Base-by-base conservation (phyloP, 768 basidiomycete species). In the Naganishia vaughanmartiniae region DNA sequence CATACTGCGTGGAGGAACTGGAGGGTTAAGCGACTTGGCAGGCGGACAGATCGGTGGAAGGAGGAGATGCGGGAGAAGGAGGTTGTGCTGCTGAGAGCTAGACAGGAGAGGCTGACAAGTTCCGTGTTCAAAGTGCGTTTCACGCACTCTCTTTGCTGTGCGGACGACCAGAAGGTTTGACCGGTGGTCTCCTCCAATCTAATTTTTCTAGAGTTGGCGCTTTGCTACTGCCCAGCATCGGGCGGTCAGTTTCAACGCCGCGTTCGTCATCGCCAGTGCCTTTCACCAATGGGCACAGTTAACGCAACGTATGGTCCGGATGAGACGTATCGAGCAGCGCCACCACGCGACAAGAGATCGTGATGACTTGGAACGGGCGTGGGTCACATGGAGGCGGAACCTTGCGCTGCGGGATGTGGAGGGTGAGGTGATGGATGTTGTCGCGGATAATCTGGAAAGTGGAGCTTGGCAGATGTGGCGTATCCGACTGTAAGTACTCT, bases 1-100 rank as follows among this genome's bases (percentile, higher is more conserved):
- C 39, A 42, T 14, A 63, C 60, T 12, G 60, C 39, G 5, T 63
- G 60, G 60, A 17, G 24, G 12, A 63, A 63, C 30, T 63, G 60
- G 60, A 63, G 42, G 60, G 42, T 36, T n/a, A 63, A 63, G 60
- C 60, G 60, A 42, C 28, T 63, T 15, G 60, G 60, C 2, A 63
- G 60, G 33, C 46, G 60, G 42, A 63, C 60, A 26, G 60, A 63
- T 45, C 17, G 60, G 60, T 63, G 60, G 60, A 63, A 63, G 30
- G 60, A 63, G 60, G 17, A 17, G n/a, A 63, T 63, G 60, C 36
- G 60, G 26, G 60, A 63, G 33, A 63, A 63, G 39, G 60, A 63
- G 39, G 60, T 63, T 14, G 11, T 45, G 15, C 34, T 63, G 4
- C 39, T 63, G 4, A 34, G 39, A 30, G 60, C 60, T 24, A n/a